A percentile compares a stretch with the other conserved stretches of the same genome.
These are phyloP conservation scores for Obba rivulosa DNA, from an alignment of 768 basidiomycete genomes.

Conservation along the genomic window DNA sequence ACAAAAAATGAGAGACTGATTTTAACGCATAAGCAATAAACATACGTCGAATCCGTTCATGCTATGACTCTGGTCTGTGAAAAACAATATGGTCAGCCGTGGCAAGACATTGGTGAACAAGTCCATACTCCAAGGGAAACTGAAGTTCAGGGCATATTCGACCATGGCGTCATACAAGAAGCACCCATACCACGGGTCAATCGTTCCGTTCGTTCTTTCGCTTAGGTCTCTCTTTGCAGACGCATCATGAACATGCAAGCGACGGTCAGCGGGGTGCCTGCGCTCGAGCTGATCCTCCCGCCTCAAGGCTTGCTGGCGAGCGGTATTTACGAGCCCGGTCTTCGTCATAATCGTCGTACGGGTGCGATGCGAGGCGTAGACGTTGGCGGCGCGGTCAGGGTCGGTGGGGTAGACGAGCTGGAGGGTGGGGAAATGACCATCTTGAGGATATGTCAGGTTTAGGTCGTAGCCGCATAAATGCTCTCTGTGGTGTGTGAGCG, in stretches of 20 bases:
- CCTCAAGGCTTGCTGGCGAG: not conserved
- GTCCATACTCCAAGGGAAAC: slow-evolving; percentile 49
- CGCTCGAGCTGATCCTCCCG: not conserved
- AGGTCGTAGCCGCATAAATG: slow-evolving; percentile 62
- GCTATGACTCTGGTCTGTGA: not conserved
- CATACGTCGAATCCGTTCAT: slow-evolving; percentile 11
- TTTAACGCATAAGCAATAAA: not conserved
- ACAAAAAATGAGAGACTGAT: not conserved
- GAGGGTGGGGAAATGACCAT: slow-evolving; percentile 40
- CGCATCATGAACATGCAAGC: not conserved
- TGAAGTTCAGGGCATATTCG: slow-evolving; percentile 70
- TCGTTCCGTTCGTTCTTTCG: slow-evolving; percentile 45
- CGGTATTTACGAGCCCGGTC: not conserved
- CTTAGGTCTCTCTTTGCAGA: slow-evolving; percentile 36
- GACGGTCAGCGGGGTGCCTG: not conserved
- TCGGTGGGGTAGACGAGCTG: slow-evolving; percentile 6
- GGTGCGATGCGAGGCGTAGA: slow-evolving; percentile 9
- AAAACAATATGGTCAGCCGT: not conserved
- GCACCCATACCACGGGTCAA: slow-evolving; percentile 39
- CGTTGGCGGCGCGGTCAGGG: slow-evolving; percentile 2
- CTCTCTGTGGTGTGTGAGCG: slow-evolving; percentile 30
- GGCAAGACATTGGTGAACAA: not conserved
- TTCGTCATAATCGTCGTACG: not conserved
- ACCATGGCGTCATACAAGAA: slow-evolving; percentile 57
- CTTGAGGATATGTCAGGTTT: slow-evolving; percentile 66